Evolutionary conservation across 2,329 filamentous ascomycete genomes (phyloP).

Genomic region (Colletotrichum sp.): DNA sequence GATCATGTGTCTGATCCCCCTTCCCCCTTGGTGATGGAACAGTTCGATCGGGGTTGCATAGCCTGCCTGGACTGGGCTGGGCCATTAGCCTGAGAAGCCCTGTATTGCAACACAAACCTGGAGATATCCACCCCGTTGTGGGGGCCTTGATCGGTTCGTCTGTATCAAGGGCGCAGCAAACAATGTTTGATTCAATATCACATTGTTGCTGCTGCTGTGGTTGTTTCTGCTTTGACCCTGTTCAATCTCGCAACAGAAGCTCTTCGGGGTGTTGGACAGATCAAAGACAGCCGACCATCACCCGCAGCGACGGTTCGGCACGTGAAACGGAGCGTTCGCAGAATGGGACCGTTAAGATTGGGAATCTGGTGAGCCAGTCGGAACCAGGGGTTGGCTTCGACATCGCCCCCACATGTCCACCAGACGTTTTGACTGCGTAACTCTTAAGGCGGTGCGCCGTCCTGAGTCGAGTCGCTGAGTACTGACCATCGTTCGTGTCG

Average conservation of each 20-base stretch:
- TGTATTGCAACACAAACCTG: not conserved
- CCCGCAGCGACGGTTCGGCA: slow-evolving; percentile 1
- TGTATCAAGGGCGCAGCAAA: not conserved
- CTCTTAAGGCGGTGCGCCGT: not conserved
- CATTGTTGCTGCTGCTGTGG: not conserved
- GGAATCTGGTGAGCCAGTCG: not conserved
- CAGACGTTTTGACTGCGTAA: not conserved
- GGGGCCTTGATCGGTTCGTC: not conserved
- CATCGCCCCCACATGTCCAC: not conserved
- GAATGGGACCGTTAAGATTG: not conserved
- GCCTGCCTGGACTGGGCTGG: not conserved
- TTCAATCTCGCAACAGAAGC: not conserved
- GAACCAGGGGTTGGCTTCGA: not conserved
- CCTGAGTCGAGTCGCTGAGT: not conserved
- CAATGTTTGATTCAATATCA: not conserved
- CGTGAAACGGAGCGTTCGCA: slow-evolving; percentile 7
- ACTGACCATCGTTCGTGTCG: not conserved
- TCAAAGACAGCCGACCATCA: not conserved
- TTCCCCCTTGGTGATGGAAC: not conserved
- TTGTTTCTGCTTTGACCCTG: not conserved
- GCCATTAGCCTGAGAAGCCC: not conserved
- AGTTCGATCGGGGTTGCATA: slow-evolving; percentile 4
- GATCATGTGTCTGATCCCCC: slow-evolving; percentile 12
- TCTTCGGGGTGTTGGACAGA: not conserved
- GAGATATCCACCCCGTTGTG: not conserved